Percentiles rank a stretch among this genome's conserved stretches.
Conservation (phyloP, 345 rosid genomes). For the Melaleuca quinquenervia region DNA sequence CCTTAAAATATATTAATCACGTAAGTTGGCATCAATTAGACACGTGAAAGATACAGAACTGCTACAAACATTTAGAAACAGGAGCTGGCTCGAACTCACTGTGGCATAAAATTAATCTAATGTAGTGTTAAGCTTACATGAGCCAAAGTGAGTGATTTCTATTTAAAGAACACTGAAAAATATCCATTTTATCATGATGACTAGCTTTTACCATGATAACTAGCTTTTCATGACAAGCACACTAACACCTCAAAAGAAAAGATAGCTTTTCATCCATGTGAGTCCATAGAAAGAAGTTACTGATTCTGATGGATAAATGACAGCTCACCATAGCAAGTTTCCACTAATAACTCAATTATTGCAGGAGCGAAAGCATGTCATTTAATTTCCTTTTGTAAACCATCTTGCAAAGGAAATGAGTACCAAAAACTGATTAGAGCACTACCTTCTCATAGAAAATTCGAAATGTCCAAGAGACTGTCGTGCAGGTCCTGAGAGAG, state of each 20-base stretch:
- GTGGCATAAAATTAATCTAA: not conserved
- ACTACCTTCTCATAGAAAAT: slow-evolving; percentile 82
- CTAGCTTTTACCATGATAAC: not conserved
- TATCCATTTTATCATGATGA: not conserved
- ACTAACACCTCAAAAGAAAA: not conserved
- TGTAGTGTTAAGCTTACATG: not conserved
- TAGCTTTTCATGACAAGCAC: not conserved
- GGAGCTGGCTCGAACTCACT: not conserved
- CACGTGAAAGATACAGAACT: not conserved
- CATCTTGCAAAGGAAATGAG: not conserved
- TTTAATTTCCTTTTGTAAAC: not conserved
- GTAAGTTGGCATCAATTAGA: not conserved
- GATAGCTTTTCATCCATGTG: not conserved
- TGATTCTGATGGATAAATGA: not conserved
- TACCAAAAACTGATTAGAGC: not conserved
- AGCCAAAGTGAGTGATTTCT: not conserved
- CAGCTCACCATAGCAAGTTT: not conserved
- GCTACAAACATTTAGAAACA: not conserved
- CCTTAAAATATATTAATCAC: not conserved
- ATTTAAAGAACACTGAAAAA: not conserved
- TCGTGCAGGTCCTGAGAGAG: slow-evolving; percentile 76
- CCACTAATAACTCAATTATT: not conserved
- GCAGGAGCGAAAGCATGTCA: not conserved
- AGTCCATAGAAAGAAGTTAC: not conserved
- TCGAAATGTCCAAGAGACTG: slow-evolving; percentile 91